Percentiles rank a stretch among this genome's conserved stretches.
Conservation (phyloP, 257 asterid genomes). For the Gentiana straminea region DNA sequence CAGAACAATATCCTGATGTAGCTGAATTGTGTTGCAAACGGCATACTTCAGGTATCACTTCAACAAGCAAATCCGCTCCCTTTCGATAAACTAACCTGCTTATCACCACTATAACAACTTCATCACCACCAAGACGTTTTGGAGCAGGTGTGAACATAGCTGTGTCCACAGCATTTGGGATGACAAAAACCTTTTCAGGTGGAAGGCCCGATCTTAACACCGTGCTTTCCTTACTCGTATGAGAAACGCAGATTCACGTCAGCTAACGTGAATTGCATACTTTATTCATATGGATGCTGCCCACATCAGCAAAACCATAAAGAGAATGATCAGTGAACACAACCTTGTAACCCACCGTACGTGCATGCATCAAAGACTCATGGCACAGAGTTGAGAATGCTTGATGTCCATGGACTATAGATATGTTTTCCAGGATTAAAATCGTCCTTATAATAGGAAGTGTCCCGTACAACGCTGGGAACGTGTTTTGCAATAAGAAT, state of each 20-base stretch:
- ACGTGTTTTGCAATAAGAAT: slow-evolving; percentile 78
- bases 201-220: slow-evolving; percentile 90
- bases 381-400: slow-evolving; percentile 95
- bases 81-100: slow-evolving; percentile 92
- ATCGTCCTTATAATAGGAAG: slow-evolving; percentile 79
- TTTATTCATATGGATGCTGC: slow-evolving; percentile 98
- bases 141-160: slow-evolving; percentile 94
- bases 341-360: slow-evolving; percentile 96
- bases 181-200: slow-evolving; percentile 88
- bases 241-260: slow-evolving; percentile 98
- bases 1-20: neutral
- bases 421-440: slow-evolving; percentile 71
- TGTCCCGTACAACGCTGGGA: slow-evolving; percentile 86
- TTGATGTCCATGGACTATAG: slow-evolving; percentile 91
- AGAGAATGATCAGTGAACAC: slow-evolving; percentile 97
- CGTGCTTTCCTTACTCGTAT: slow-evolving; percentile 89
- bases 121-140: slow-evolving; percentile 42
- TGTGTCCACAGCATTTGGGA: slow-evolving; percentile 96
- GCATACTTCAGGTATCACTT: slow-evolving; percentile 91
- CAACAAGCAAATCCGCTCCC: slow-evolving; percentile 94
- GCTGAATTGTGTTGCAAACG: slow-evolving; percentile 72
- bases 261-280: slow-evolving; percentile 89
- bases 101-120: slow-evolving; percentile 75
- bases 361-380: slow-evolving; percentile 93
- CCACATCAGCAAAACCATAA: slow-evolving; percentile 91